Evolutionary conservation across 768 basidiomycete species (phyloP).

Genomic region (Butyriboletus loyo): DNA sequence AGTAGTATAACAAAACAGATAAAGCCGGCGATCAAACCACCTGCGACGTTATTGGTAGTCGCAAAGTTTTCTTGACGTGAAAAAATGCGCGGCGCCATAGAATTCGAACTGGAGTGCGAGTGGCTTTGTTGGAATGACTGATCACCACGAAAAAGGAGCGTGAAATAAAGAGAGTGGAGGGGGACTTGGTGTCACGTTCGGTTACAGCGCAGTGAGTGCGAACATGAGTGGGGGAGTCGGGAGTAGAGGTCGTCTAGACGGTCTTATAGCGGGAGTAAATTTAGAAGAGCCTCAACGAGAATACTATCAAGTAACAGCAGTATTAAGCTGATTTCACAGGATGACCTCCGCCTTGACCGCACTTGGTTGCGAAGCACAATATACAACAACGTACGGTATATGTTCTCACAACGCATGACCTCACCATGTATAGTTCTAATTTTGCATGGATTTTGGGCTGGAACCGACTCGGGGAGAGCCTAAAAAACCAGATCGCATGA

Average conservation of each 20-base stretch:
- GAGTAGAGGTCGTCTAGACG: background rate
- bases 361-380: no score
- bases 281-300: background rate
- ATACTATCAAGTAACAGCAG: no score
- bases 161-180: slow-evolving; percentile 5
- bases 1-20: slow-evolving; percentile 26
- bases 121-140: background rate
- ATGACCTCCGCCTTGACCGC: no score
- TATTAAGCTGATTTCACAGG: background rate
- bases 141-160: slow-evolving; percentile 8
- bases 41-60: slow-evolving; percentile 41
- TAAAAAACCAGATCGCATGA: no score
- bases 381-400: no score
- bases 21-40: slow-evolving; percentile 35
- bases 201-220: background rate
- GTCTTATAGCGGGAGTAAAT: slow-evolving; percentile 7
- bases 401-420: no score
- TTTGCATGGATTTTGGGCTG: no score
- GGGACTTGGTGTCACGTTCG: background rate
- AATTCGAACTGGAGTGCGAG: background rate
- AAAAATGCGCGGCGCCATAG: slow-evolving; percentile 20
- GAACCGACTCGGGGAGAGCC: no score
- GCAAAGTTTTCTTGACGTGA: slow-evolving; percentile 1
- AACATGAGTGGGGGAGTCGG: slow-evolving; percentile 2
- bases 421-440: no score